Evolutionary conservation across 2,329 filamentous ascomycete genomes (phyloP), one percentile per base, ranked within the genome.

Genomic region (Xylaria sp.): DNA sequence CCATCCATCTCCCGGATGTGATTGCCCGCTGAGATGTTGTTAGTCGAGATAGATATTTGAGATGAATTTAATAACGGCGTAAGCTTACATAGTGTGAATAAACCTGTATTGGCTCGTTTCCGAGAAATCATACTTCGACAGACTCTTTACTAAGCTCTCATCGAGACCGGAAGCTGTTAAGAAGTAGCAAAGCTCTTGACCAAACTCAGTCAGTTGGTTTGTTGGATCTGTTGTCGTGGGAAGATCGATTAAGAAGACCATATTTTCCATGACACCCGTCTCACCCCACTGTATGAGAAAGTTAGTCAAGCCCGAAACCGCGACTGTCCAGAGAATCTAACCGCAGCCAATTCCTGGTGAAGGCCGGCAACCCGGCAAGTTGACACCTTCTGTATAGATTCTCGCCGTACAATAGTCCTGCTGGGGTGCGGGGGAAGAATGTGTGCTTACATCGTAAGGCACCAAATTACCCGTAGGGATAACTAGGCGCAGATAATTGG

Each of bases 221-320:
- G 80, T 68, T 73, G 79, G 69, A 69, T 77, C 75, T n/a, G 81
- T 74, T 27, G 88, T 79, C 48, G 87, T 85, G 5, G 96, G 95
- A 9, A 98, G 87, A 78, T 99, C 96, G 72, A 99, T 94, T n/a
- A 98, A 78, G 78, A 97, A 98, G 8, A 94, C 89, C 74, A 90
- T 91, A 79, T 97, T 98, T 80, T 98, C 94, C 90, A 97, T 92
- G 1, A 90, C 81, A 6, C 93, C 93, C 1, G 85, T 86, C 78
- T 97, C 93, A 10, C 94, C 95, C 94, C 96, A 98, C 74, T 77
- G 40, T 23, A 42, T 23, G 23, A 51, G 16, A 51, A 44, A 10
- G 23, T 60, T 8, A 63, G 44, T 50, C 9, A 53, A 50, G 54
- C n/a, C 42, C 37, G 29, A 27, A 48, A 3, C 3, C 8, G 50